Evolutionary conservation across 2,329 filamentous ascomycete species (phyloP), one percentile per base, ranked within the genome.

Genomic region (Tolypocladium nubicola): DNA sequence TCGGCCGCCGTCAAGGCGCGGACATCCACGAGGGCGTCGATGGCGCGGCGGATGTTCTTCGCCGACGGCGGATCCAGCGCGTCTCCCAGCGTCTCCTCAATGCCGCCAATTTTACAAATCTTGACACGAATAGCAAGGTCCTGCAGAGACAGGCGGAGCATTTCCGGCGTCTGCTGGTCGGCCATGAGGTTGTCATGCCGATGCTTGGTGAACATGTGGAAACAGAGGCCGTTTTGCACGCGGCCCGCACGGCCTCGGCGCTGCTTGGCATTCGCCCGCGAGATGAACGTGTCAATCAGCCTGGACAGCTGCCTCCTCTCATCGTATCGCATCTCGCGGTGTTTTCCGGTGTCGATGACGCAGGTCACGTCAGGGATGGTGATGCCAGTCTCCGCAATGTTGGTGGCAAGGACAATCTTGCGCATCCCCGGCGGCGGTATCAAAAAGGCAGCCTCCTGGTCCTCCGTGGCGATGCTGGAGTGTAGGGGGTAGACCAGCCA

Each of bases 351-450:
- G 70, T 99, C 94, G 58, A 99, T 88, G 52, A 99, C 94, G 65
- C 92, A 96, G 0, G 94, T 97, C 37, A 99, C 90, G 68, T 99
- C 94, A 1, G 94, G 94, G 62, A 99, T 99, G 0, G 94, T 99
- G 67, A 99, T 96, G 76, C 94, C 94, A 0, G 94, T 99, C 71
- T 99, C 94, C 5, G 94, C 94, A 70, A 99, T 99, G 68, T 99
- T 99, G 16, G 94, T 99, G 1, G 94, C 92, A 56, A 99, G 81
- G 2, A 99, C 93, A 61, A 99, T 94, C 74, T 99, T 99, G 61
- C 92, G 83, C 57, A 85, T 79, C 0, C 93, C 93, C 3, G 79
- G 80, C 1, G 92, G 90, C 7, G 94, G 94, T 0, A 96, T 75
- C 7, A 90, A 76, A 69, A 99, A 99, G 0, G 94, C 94, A 39